Evolutionary conservation across 1,284 basidiomycete genomes (phyloP), one percentile per base, ranked within the genome.

Genomic region (Inonotus hispidus): DNA sequence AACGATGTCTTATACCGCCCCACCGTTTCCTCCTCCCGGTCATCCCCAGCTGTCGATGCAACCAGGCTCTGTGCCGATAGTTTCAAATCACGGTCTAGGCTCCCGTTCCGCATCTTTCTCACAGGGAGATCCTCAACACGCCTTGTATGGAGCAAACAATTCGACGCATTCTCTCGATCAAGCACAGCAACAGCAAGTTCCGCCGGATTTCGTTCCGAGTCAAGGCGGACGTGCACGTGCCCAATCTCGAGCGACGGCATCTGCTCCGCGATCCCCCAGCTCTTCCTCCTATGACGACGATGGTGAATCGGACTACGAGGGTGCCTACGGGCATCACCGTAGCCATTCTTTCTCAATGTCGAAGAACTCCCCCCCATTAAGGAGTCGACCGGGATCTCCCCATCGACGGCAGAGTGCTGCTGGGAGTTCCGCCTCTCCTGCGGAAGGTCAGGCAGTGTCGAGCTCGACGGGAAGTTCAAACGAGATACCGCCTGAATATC

Each of bases 401-500:
- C 53, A 64, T 21, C 59, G 62, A 25, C 53, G 52, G 19, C 43
- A 45, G n/a, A 52, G 43, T 54, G 43, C 45, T 19, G 25, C 19
- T 29, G 54, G 29, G 11, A 53, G 50, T 23, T 21, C 25, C 45
- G 58, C 32, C 10, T 57, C 60, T 25, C 56, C 56, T 23, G 53
- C 32, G 16, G 59, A 60, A 58, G 59, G 52, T 72, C 75, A 62
- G 74, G 74, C 56, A 60, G 74, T 16, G 53, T 55, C 53, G 14
- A 53, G 63, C 64, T 77, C 79, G 49, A 45, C 49, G n/a, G 57
- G 61, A 63, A 79, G 79, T 64, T 77, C 77, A 59, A 87, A 87
- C 64, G 88, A 91, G 68, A 81, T 92, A 56, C 89, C 90, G 11
- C 79, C 82, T 66, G 95, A 97, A 71, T 90, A 95, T 67, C 84